Evolutionary conservation across 805 yeast species (phyloP).

Genomic region (Babjeviella inositovora): DNA sequence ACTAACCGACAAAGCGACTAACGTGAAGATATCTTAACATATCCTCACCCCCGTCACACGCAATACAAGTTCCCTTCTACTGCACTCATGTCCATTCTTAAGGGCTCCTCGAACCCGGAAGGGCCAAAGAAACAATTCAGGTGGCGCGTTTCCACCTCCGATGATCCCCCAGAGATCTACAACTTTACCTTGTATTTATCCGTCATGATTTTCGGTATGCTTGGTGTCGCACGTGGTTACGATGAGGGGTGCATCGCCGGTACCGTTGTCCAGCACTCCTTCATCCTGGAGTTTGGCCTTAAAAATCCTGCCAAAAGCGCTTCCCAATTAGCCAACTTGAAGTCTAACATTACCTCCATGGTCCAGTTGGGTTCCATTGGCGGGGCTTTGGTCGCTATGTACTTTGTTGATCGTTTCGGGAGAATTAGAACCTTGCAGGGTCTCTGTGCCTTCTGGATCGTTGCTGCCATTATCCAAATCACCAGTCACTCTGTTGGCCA

Average conservation of each 20-base stretch:
- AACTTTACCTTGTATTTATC: slow-evolving; percentile 26
- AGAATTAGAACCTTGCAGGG: slow-evolving; percentile 28
- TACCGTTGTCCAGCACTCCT: slow-evolving; percentile 22
- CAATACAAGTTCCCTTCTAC: no score
- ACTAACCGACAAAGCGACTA: no score
- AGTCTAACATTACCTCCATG: slow-evolving; percentile 40
- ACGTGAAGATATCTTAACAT: no score
- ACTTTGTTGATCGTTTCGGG: slow-evolving; percentile 31
- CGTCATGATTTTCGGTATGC: slow-evolving; percentile 31
- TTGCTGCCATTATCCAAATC: slow-evolving; percentile 29
- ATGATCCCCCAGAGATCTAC: slow-evolving; percentile 27
- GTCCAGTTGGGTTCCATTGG: slow-evolving; percentile 40
- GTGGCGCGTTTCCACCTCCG: no score
- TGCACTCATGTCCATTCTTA: no score
- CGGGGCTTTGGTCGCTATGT: slow-evolving; percentile 32
- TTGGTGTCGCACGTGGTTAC: slow-evolving; percentile 40
- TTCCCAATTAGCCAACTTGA: slow-evolving; percentile 21
- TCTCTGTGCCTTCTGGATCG: slow-evolving; percentile 23
- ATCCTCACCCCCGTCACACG: no score
- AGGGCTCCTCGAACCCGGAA: no score
- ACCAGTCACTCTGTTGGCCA: slow-evolving; percentile 29
- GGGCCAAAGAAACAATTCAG: no score
- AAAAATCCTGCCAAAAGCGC: slow-evolving; percentile 16
- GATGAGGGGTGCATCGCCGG: slow-evolving; percentile 41
- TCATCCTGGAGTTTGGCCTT: slow-evolving; percentile 24